phyloP scores from a whole-genome alignment of 192 early-diverging fungal genomes.

The Rhizophlyctis rosea region DNA sequence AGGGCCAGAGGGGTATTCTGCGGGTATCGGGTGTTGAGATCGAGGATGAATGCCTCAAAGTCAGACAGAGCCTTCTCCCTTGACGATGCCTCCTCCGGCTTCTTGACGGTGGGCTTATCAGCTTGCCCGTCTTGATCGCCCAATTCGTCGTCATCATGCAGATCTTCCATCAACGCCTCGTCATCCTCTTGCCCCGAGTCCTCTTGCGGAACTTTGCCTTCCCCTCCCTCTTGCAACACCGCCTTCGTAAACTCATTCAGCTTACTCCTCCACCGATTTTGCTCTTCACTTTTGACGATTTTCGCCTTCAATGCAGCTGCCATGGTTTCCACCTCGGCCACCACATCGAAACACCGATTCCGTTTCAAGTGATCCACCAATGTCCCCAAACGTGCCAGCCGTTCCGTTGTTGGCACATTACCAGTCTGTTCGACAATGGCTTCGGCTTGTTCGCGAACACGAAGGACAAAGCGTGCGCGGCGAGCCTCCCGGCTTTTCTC shows the following conservation, averaged over 20 bases:
- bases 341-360: constrained; percentile 12
- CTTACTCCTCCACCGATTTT: constrained; percentile 24
- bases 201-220: constrained; percentile 13
- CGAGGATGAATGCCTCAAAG: constrained; percentile 21
- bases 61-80: neutral
- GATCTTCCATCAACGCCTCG: neutral
- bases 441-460: neutral
- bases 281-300: constrained; percentile 22
- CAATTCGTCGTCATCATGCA: neutral
- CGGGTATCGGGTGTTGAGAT: constrained; percentile 21
- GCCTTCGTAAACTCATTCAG: constrained; percentile 21
- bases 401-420: constrained; percentile 24
- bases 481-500: constrained; percentile 19
- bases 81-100: neutral
- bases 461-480: neutral
- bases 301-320: constrained; percentile 11
- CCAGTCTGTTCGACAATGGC: constrained; percentile 12
- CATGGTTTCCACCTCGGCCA: constrained; percentile 14
- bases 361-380: constrained; percentile 20
- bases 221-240: constrained; percentile 19
- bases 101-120: neutral
- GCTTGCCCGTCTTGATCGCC: neutral
- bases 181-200: neutral
- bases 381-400: constrained; percentile 16
- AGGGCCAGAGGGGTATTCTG: constrained; percentile 11